These are phyloP conservation scores for Sanghuangporus baumii DNA, from an alignment of 1,284 basidiomycete genomes.

Conservation along the genomic window DNA sequence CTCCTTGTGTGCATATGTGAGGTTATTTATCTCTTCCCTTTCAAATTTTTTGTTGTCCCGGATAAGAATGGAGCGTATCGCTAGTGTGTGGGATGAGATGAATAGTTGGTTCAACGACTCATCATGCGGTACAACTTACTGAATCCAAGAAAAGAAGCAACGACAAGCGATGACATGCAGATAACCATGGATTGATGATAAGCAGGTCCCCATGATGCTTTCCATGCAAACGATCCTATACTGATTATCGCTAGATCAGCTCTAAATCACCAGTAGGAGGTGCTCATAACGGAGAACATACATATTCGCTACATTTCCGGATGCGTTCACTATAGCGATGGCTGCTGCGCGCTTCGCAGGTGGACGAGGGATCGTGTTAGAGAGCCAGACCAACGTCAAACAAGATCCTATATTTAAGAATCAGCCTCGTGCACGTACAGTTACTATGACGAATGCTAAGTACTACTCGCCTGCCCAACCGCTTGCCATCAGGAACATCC, in stretches of 20 bases:
- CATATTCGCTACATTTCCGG: conserved; percentile 34
- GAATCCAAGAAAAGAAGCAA: conserved; percentile 27
- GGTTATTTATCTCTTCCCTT: conserved; percentile 29
- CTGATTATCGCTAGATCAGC: conserved; percentile 17
- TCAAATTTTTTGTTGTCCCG: conserved; percentile 31
- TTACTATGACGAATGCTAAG: not conserved
- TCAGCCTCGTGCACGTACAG: not conserved
- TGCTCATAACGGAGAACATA: not conserved
- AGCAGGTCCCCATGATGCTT: conserved; percentile 33
- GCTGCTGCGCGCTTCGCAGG: conserved; percentile 51
- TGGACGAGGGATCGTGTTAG: conserved; percentile 56
- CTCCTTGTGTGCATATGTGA: conserved; percentile 28
- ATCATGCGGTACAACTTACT: conserved; percentile 21
- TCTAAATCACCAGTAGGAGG: not conserved
- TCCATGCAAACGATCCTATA: conserved; percentile 35
- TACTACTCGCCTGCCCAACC: not conserved
- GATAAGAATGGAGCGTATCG: conserved; percentile 31
- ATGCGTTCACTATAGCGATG: conserved; percentile 38
- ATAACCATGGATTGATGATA: conserved; percentile 37
- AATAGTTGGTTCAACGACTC: not conserved
- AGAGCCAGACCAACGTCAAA: conserved; percentile 57
- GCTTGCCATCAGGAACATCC: conserved; percentile 58
- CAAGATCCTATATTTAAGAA: conserved; percentile 31
- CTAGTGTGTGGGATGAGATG: conserved; percentile 19
- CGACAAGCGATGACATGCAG: conserved; percentile 26